phyloP scores from a whole-genome alignment of 2,329 filamentous ascomycete species.

The Colletotrichum echinochloae region DNA sequence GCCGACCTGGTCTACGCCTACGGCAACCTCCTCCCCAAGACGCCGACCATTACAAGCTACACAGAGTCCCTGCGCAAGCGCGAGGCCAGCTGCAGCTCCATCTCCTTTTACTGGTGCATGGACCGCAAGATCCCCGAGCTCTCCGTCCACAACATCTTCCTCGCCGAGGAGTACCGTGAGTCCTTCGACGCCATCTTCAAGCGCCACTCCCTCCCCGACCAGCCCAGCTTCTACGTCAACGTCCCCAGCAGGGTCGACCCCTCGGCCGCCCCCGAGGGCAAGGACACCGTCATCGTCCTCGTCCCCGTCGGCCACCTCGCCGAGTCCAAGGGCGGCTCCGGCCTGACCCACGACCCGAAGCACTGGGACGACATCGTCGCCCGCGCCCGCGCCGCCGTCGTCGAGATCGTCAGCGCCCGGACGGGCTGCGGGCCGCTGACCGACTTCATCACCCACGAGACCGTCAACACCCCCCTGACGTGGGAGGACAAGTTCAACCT shows the following conservation, averaged over 20 bases:
- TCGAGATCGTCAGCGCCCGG: constrained; percentile 69
- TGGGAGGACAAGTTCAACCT: constrained; percentile 80
- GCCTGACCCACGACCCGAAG: constrained; percentile 53
- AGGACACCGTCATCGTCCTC: constrained; percentile 76
- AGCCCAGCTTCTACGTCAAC: constrained; percentile 83
- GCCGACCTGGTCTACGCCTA: constrained; percentile 82
- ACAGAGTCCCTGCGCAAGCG: constrained; percentile 57
- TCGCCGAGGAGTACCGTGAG: constrained; percentile 77
- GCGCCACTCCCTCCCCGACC: constrained; percentile 71
- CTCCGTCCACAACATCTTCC: constrained; percentile 80
- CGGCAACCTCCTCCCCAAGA: constrained; percentile 73
- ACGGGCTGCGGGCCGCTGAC: constrained; percentile 66
- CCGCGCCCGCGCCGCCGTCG: constrained; percentile 69
- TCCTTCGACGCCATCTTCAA: constrained; percentile 84
- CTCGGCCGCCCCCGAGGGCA: constrained; percentile 72
- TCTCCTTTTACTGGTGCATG: constrained; percentile 83
- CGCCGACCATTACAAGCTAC: constrained; percentile 47
- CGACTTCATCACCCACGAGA: constrained; percentile 67
- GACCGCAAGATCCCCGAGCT: constrained; percentile 71
- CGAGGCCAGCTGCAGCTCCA: constrained; percentile 75
- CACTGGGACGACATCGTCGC: constrained; percentile 73
- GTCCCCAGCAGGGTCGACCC: constrained; percentile 78
- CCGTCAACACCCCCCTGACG: constrained; percentile 72
- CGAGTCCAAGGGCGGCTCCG: constrained; percentile 56
- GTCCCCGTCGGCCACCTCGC: constrained; percentile 79